A percentile compares a stretch with the other conserved stretches of the same genome.
Conservation (phyloP, 345 rosid genomes). For the Moringa oleifera region DNA sequence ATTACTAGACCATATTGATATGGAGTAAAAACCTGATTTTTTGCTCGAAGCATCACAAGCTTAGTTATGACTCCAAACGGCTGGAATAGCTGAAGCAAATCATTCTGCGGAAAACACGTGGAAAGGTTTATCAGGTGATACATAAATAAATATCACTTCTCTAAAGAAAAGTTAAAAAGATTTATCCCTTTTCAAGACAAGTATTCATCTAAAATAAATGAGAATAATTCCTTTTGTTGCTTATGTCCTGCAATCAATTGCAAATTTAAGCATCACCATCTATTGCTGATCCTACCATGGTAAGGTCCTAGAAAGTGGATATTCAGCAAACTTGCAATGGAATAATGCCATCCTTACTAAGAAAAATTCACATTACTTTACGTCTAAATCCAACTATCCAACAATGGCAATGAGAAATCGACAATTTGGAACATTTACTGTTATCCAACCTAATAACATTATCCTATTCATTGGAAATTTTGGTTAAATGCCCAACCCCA, state of each 20-base stretch:
- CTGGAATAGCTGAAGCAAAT: constrained; percentile 93
- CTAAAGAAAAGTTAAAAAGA: too few relatives aligned
- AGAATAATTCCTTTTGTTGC: background rate
- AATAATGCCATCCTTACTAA: too few relatives aligned
- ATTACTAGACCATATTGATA: background rate
- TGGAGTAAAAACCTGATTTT: constrained; percentile 71
- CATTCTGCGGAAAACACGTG: constrained; percentile 54
- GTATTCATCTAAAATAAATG: background rate
- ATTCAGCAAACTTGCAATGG: too few relatives aligned
- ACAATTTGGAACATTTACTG: background rate
- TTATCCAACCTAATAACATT: background rate
- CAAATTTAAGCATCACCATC: background rate
- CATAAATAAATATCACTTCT: background rate
- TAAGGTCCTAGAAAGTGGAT: too few relatives aligned
- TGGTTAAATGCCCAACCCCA: background rate
- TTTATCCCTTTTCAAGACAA: too few relatives aligned
- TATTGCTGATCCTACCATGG: background rate
- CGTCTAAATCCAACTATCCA: background rate
- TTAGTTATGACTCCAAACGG: constrained; percentile 97
- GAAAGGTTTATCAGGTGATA: constrained; percentile 4
- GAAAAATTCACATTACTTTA: background rate
- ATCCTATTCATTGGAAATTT: background rate
- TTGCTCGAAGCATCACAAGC: constrained; percentile 98
- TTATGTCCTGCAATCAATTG: background rate
- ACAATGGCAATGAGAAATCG: background rate